Conservation (phyloP, 768 basidiomycete genomes). For the Lepiota venenata region DNA sequence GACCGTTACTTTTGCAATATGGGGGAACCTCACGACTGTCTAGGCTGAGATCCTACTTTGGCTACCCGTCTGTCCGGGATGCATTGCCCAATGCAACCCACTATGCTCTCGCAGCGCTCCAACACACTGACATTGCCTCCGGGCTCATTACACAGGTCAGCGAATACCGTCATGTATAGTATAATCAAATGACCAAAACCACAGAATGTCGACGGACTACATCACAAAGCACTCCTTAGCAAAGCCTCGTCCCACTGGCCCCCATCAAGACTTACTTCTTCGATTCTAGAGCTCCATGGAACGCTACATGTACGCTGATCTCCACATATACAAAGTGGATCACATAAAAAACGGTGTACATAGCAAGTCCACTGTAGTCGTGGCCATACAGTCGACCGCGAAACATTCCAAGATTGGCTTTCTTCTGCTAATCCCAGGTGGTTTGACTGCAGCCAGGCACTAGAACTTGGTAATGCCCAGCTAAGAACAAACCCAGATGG, state of each 20-base stretch:
- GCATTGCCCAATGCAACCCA: conserved; percentile 88
- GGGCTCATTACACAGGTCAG: conserved; percentile 75
- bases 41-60: conserved; percentile 73
- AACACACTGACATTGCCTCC: conserved; percentile 58
- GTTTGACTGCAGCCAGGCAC: conserved; percentile 64
- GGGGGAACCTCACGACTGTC: conserved; percentile 15
- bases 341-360: conserved; percentile 7
- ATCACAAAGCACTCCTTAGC: conserved; percentile 67
- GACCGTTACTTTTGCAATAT: conserved; percentile 10
- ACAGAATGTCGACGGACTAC: conserved; percentile 91
- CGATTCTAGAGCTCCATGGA: conserved; percentile 84
- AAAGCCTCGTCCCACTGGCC: conserved; percentile 27
- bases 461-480: conserved; percentile 52
- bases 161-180: background rate
- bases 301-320: conserved; percentile 61
- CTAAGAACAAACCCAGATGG: conserved; percentile 91
- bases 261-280: conserved; percentile 32
- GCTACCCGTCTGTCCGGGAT: conserved; percentile 85
- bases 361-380: conserved; percentile 76
- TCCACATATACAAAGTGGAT: background rate
- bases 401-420: conserved; percentile 71
- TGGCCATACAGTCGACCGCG: conserved; percentile 66
- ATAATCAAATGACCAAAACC: background rate
- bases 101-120: conserved; percentile 80
- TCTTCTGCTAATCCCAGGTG: conserved; percentile 75